Percentiles rank a stretch among this genome's conserved stretches.
These are phyloP conservation scores for Penicillium paradoxum DNA, from an alignment of 495 filamentous ascomycete genomes.

Conservation along the genomic window DNA sequence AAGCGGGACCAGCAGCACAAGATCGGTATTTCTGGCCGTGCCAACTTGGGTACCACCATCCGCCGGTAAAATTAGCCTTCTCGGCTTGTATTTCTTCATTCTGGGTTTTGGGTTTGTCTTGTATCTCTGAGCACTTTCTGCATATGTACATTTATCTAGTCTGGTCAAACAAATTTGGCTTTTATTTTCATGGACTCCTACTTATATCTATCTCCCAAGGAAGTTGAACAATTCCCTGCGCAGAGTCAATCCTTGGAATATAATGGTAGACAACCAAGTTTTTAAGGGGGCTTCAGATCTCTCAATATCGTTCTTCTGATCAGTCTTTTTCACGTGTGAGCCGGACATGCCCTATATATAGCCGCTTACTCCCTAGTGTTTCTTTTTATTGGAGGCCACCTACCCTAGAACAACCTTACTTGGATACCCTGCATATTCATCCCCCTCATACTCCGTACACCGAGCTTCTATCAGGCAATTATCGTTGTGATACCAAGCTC, in stretches of 20 bases:
- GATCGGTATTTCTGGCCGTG: slow-evolving; percentile 62
- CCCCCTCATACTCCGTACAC: too few species aligned
- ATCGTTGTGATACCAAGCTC: too few species aligned
- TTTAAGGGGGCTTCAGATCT: not conserved
- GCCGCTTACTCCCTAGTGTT: not conserved
- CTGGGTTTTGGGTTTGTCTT: slow-evolving; percentile 5
- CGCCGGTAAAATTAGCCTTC: slow-evolving; percentile 12
- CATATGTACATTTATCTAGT: slow-evolving; percentile 13
- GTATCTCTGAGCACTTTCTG: slow-evolving; percentile 7
- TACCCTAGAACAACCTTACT: not conserved
- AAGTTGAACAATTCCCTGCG: too few species aligned
- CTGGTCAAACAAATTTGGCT: not conserved
- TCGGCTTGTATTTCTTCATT: slow-evolving; percentile 2
- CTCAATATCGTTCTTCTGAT: not conserved
- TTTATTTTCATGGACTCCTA: not conserved
- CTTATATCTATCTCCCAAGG: not conserved
- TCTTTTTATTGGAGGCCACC: not conserved
- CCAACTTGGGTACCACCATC: slow-evolving; percentile 53
- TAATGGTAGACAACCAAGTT: not conserved
- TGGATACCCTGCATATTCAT: not conserved
- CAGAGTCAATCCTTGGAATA: not conserved
- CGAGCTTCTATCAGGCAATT: too few species aligned
- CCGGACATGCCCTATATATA: not conserved
- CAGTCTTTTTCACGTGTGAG: not conserved
- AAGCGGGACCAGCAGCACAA: slow-evolving; percentile 66